phyloP scores from a whole-genome alignment of 306 rosid genomes.

The Gastrolobium bilobum region DNA sequence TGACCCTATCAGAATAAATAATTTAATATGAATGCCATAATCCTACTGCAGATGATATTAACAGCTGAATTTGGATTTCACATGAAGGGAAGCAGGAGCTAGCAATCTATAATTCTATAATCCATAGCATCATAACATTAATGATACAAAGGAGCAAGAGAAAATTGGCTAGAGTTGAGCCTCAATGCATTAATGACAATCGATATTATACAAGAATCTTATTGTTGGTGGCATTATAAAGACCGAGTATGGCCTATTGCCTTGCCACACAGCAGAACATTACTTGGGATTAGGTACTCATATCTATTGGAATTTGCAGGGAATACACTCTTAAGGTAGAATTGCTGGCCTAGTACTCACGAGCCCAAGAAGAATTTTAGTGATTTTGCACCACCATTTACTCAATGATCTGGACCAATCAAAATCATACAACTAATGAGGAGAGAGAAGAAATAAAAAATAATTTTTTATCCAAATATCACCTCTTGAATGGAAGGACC shows the following conservation, averaged over 20 bases:
- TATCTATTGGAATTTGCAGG: constrained; percentile 85
- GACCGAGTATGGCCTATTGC: constrained; percentile 57
- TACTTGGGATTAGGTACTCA: constrained; percentile 82
- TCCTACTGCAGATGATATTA: neutral
- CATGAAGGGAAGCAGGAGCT: neutral
- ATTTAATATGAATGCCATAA: neutral
- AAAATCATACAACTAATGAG: too few relatives aligned
- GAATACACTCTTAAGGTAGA: constrained; percentile 80
- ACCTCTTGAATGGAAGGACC: too few relatives aligned
- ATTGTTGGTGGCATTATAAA: neutral
- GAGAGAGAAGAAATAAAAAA: too few relatives aligned
- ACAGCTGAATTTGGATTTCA: constrained; percentile 22
- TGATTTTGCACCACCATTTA: too few relatives aligned
- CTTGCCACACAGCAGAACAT: constrained; percentile 73
- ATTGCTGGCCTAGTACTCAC: constrained; percentile 90
- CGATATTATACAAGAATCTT: neutral
- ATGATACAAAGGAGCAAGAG: constrained; percentile 8
- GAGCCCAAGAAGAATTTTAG: constrained; percentile 49
- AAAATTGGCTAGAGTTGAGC: constrained; percentile 48
- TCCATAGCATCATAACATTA: neutral
- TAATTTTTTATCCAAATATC: too few relatives aligned
- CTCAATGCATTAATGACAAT: constrained; percentile 16
- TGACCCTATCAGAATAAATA: neutral
- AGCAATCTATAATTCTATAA: constrained; percentile 14
- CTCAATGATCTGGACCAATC: too few relatives aligned